Evolutionary conservation across 2,329 filamentous ascomycete species (phyloP).

Genomic region (Colletotrichum liaoningense): DNA sequence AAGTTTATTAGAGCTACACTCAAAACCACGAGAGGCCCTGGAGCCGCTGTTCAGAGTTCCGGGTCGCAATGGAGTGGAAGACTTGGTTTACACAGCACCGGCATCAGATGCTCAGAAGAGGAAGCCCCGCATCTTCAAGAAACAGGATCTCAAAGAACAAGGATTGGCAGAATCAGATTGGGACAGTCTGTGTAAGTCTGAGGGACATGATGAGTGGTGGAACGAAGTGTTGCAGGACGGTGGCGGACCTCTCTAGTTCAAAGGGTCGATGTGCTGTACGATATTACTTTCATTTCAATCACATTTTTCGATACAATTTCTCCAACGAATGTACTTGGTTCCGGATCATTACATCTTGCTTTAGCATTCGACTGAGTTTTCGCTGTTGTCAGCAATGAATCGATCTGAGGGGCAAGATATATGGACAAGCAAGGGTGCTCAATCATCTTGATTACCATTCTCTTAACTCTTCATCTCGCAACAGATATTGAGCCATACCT

Average conservation of each 20-base stretch:
- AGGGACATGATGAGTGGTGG: slow-evolving; percentile 43
- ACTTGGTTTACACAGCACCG: slow-evolving; percentile 41
- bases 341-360: too few species aligned
- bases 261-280: not conserved
- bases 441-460: too few species aligned
- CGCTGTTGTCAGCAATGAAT: too few species aligned
- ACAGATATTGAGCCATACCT: too few species aligned
- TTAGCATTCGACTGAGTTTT: too few species aligned
- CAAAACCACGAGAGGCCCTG: not conserved
- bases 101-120: slow-evolving; percentile 13
- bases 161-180: slow-evolving; percentile 27
- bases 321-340: not conserved
- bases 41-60: slow-evolving; percentile 39
- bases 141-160: not conserved
- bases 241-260: not conserved
- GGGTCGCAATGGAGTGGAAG: slow-evolving; percentile 12
- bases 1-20: slow-evolving; percentile 29
- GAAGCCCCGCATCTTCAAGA: slow-evolving; percentile 23
- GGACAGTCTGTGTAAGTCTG: slow-evolving; percentile 38
- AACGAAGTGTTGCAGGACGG: slow-evolving; percentile 47
- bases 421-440: too few species aligned
- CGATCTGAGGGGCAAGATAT: too few species aligned
- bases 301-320: not conserved
- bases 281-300: not conserved
- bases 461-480: too few species aligned